phyloP scores from a whole-genome alignment of 1,284 basidiomycete genomes.

The Dichomitus squalens region DNA sequence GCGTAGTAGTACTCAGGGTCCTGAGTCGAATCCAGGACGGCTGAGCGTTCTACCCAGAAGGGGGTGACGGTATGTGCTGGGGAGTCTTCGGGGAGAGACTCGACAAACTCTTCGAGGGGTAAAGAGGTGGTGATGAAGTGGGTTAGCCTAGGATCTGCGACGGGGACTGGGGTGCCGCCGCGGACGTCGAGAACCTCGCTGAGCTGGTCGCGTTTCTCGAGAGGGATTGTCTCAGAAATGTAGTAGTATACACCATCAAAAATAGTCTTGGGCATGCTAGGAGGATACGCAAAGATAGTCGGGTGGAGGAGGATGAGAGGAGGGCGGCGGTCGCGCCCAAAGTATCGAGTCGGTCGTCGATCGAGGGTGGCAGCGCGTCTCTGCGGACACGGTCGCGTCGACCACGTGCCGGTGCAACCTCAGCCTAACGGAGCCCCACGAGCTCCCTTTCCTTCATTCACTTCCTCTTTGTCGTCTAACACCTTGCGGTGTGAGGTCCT shows the following conservation, averaged over 20 bases:
- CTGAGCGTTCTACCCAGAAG: constrained; percentile 70
- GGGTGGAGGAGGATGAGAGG: background rate
- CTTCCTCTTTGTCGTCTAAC: too few species aligned
- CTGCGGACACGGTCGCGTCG: too few species aligned
- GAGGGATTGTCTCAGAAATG: constrained; percentile 27
- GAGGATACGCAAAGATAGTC: background rate
- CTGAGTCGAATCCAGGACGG: constrained; percentile 59
- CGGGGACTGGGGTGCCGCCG: constrained; percentile 22
- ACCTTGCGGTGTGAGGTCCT: too few species aligned
- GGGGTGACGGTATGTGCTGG: constrained; percentile 26
- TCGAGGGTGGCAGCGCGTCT: too few species aligned
- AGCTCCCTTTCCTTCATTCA: too few species aligned
- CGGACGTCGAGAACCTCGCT: constrained; percentile 25
- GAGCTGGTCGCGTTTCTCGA: constrained; percentile 22
- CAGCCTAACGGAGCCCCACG: too few species aligned
- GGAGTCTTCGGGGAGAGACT: constrained; percentile 25
- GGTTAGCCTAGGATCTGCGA: constrained; percentile 26
- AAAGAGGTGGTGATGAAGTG: constrained; percentile 30
- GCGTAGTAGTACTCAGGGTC: constrained; percentile 69
- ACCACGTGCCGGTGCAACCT: too few species aligned
- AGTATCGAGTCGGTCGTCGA: too few species aligned
- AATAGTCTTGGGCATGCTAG: constrained; percentile 13
- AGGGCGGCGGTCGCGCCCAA: background rate
- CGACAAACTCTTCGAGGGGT: constrained; percentile 28
- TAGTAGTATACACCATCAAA: constrained; percentile 29